A percentile compares a stretch with the other conserved stretches of the same genome.
Conservation (phyloP, 768 basidiomycete genomes). For the Rhodocollybia butyracea region DNA sequence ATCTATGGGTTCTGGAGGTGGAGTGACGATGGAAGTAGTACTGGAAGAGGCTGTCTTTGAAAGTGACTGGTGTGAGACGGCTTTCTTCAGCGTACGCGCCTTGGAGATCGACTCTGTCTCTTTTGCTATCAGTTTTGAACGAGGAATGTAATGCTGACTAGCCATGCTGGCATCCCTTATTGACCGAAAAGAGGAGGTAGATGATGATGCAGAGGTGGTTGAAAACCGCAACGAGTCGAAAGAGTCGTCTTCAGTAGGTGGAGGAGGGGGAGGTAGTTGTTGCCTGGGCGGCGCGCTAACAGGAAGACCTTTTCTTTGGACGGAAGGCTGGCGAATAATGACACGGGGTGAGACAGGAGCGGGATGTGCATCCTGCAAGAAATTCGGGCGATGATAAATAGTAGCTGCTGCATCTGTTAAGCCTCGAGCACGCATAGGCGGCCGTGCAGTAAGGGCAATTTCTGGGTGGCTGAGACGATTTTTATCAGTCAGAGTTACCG, state of each 20-base stretch:
- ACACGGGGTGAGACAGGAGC: constrained; percentile 27
- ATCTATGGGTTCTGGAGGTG: constrained; percentile 26
- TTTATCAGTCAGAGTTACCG: constrained; percentile 28
- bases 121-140: constrained; percentile 21
- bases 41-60: constrained; percentile 31
- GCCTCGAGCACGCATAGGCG: constrained; percentile 43
- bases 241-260: constrained; percentile 6
- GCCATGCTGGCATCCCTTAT: constrained; percentile 25
- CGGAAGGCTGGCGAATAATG: constrained; percentile 40
- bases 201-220: constrained; percentile 28
- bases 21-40: constrained; percentile 18
- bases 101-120: constrained; percentile 16
- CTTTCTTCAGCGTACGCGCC: constrained; percentile 45
- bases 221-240: constrained; percentile 10
- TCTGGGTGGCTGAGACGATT: constrained; percentile 33
- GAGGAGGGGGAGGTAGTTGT: constrained; percentile 44
- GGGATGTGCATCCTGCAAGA: constrained; percentile 21
- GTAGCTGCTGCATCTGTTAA: constrained; percentile 42
- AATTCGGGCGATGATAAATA: constrained; percentile 25
- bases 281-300: constrained; percentile 49
- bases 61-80: constrained; percentile 56
- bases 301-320: constrained; percentile 38
- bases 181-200: constrained; percentile 42
- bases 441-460: constrained; percentile 27
- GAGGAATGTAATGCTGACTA: constrained; percentile 24